A percentile compares a stretch with the other conserved stretches of the same genome.
phyloP scores from a whole-genome alignment of 345 rosid species.

The Brassica rapa region DNA sequence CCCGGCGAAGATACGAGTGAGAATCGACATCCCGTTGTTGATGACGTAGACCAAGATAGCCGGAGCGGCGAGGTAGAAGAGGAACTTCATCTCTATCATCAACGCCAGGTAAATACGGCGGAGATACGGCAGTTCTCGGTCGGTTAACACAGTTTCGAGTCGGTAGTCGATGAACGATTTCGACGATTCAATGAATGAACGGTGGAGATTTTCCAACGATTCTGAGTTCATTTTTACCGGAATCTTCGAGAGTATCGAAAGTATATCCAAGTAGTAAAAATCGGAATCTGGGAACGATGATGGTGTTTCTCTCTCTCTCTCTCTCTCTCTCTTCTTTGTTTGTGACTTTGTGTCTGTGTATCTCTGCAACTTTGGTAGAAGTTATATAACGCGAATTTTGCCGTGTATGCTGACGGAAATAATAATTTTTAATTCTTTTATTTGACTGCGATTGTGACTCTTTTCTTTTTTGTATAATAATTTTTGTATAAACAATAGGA shows the following conservation, averaged over 20 bases:
- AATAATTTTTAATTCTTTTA: not conserved
- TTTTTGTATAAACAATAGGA: not conserved
- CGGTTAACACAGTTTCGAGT: slow-evolving; percentile 54
- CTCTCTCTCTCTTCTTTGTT: not conserved
- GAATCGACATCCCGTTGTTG: slow-evolving; percentile 55
- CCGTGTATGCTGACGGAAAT: slow-evolving; percentile 39
- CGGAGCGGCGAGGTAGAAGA: slow-evolving; percentile 57
- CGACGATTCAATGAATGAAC: slow-evolving; percentile 34
- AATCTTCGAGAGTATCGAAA: not conserved
- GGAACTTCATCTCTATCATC: slow-evolving; percentile 52
- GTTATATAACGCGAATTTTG: slow-evolving; percentile 29
- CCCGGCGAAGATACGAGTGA: slow-evolving; percentile 63
- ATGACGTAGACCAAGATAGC: slow-evolving; percentile 61
- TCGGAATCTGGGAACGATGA: slow-evolving; percentile 3
- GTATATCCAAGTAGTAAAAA: not conserved
- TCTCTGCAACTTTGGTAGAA: slow-evolving; percentile 5
- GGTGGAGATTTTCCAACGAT: slow-evolving; percentile 37
- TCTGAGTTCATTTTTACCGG: slow-evolving; percentile 30
- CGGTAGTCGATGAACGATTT: slow-evolving; percentile 40
- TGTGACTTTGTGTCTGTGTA: not conserved
- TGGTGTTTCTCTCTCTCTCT: not conserved
- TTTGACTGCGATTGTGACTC: slow-evolving; percentile 6
- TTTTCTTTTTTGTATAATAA: not conserved
- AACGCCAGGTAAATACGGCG: slow-evolving; percentile 47
- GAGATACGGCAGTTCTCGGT: slow-evolving; percentile 39